These are phyloP conservation scores for Stygiomarasmius scandens DNA, from an alignment of 1,284 basidiomycete species.

Conservation along the genomic window DNA sequence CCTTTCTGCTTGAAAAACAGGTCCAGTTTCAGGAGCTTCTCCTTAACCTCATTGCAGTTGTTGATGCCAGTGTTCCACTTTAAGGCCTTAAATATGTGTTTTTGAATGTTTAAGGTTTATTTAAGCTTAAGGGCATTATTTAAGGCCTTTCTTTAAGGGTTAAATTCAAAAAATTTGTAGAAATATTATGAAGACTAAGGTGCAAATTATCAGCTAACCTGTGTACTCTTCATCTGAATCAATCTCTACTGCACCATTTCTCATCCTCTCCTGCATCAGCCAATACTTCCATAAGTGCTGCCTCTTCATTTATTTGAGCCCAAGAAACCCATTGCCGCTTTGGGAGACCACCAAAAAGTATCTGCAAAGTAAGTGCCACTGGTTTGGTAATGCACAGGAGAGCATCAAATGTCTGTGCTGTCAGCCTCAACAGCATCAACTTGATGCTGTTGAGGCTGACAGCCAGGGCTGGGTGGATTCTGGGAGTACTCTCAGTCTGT, in stretches of 20 bases:
- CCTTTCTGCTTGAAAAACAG: no score
- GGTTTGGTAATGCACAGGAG: neutral
- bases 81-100: no score
- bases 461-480: no score
- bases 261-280: conserved; percentile 13
- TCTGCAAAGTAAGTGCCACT: neutral
- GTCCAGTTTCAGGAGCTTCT: no score
- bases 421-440: no score
- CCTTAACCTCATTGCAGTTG: no score
- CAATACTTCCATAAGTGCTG: conserved; percentile 8
- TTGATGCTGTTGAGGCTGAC: no score
- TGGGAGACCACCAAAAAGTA: neutral
- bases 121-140: no score
- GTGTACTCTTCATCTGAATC: conserved; percentile 15
- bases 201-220: neutral
- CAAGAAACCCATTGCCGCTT: neutral
- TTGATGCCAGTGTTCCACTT: no score
- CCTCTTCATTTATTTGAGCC: conserved; percentile 2
- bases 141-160: neutral
- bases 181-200: neutral
- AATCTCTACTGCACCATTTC: conserved; percentile 16
- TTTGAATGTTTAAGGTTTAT: no score
- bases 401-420: neutral
- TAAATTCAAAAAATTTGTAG: neutral
- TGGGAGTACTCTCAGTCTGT: no score